Base-by-base conservation (phyloP, 129 eudicot genomes). In the Mikania micrantha region DNA sequence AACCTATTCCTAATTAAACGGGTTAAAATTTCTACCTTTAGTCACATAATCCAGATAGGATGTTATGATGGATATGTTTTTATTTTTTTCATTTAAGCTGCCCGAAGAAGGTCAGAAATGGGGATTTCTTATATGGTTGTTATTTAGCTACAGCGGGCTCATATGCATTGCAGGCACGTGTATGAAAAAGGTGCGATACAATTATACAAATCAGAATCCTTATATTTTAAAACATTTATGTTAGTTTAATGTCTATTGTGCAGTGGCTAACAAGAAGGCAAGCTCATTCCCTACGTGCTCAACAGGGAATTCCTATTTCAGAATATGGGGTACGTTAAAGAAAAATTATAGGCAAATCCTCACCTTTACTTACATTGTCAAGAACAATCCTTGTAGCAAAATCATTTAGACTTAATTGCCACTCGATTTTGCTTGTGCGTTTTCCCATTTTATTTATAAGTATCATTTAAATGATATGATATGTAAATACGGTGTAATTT, bases 81-180 rank as follows among this genome's bases (percentile, higher is more conserved):
- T 42, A 62, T 1, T 5, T n/a, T n/a, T 77, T 31, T 47, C n/a
- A 19, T 71, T 81, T 73, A 88, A 93, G 98, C 80, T 93, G 78
- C 99, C 99, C 2, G 95, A 86, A 84, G 95, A 93, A 65, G 99
- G 99, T 62, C 99, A 93, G 73, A 93, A 89, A 68, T 93, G 96
- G 90, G 99, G 99, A 27, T 93, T 93, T 66, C 88, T 93, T 74
- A 93, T 93, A 77, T 93, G 99, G 99, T 79, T 93, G 81, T 90
- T 93, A 48, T 93, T 93, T 74, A 93, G 95, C 83, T 93, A 93
- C 65, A 84, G 90, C 54, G 99, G 96, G 45, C 99, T 93, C 66
- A 25, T 79, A 35, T 86, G 95, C 85, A 82, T 93, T 67, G 95
- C 86, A 62, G 87, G 73, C 81, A 69, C 83, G 70, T 84, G 83